Evolutionary conservation across 208 protist species (phyloP).

Genomic region (Acanthamoeba quina): DNA sequence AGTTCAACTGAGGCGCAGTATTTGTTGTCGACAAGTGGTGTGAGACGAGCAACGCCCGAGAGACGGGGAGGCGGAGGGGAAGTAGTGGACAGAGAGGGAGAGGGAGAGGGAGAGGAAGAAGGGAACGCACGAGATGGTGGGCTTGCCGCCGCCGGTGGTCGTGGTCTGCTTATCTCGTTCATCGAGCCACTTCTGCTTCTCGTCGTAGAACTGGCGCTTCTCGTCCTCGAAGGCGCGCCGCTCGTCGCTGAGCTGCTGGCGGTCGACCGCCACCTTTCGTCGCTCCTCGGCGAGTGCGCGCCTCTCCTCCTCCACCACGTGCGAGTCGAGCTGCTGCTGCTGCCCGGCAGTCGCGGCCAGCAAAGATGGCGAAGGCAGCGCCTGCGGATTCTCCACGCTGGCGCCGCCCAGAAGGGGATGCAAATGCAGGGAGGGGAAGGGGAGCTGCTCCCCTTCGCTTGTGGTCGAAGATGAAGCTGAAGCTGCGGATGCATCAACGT

Average conservation of each 20-base stretch:
- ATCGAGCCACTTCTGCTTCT: slow-evolving; percentile 37
- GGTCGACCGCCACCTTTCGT: slow-evolving; percentile 3
- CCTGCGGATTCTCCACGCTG: neutral
- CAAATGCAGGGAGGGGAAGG: slow-evolving; percentile 17
- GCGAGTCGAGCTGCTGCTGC: neutral
- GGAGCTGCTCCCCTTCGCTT: neutral
- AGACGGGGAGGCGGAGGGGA: no score
- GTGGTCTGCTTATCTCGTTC: neutral
- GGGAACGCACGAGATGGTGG: slow-evolving; percentile 13
- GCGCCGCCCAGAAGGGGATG: neutral
- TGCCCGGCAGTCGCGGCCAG: neutral
- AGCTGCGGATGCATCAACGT: neutral
- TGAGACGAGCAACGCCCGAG: neutral
- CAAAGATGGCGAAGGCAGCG: slow-evolving; percentile 15
- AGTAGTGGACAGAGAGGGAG: no score
- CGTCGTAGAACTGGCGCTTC: slow-evolving; percentile 39
- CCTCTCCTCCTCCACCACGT: neutral
- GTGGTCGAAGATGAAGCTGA: neutral
- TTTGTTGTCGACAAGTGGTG: neutral
- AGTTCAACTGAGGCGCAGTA: no score
- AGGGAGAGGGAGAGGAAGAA: no score
- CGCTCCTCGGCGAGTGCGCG: slow-evolving; percentile 22
- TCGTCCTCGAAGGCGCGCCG: slow-evolving; percentile 20
- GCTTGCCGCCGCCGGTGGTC: neutral
- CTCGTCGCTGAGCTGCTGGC: slow-evolving; percentile 43